A percentile compares a stretch with the other conserved stretches of the same genome.
phyloP scores from a whole-genome alignment of 805 yeast species.

The Candida boidinii region DNA sequence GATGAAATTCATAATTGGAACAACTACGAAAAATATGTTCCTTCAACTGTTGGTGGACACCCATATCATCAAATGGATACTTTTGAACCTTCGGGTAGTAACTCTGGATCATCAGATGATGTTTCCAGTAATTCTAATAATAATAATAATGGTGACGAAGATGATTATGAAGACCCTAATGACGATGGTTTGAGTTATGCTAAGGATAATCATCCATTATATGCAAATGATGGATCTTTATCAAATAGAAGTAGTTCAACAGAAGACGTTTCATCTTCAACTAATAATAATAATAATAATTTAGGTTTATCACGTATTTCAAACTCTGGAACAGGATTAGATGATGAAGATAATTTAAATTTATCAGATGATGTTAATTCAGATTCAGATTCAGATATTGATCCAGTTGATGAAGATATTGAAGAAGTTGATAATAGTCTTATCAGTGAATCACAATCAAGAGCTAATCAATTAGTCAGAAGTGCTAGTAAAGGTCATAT shows the following conservation, averaged over 20 bases:
- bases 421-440: constrained; percentile 10
- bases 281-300: background rate
- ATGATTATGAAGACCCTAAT: constrained; percentile 71
- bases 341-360: background rate
- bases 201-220: constrained; percentile 51
- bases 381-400: constrained; percentile 11
- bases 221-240: constrained; percentile 36
- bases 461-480: background rate
- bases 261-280: too few relatives aligned
- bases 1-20: constrained; percentile 3
- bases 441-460: constrained; percentile 7
- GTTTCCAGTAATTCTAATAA: constrained; percentile 47
- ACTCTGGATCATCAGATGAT: constrained; percentile 65
- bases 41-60: constrained; percentile 24
- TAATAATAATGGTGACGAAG: constrained; percentile 34
- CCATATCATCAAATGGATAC: constrained; percentile 26
- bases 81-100: constrained; percentile 38
- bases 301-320: too few relatives aligned
- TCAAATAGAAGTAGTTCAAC: constrained; percentile 7
- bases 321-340: too few relatives aligned
- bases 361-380: constrained; percentile 22
- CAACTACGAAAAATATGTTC: background rate
- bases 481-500: too few relatives aligned
- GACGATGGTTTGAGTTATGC: constrained; percentile 75
- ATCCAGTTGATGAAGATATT: constrained; percentile 15